Base-by-base conservation (phyloP, 108 stramenopile species). In the Nitzschia inconspicua region DNA sequence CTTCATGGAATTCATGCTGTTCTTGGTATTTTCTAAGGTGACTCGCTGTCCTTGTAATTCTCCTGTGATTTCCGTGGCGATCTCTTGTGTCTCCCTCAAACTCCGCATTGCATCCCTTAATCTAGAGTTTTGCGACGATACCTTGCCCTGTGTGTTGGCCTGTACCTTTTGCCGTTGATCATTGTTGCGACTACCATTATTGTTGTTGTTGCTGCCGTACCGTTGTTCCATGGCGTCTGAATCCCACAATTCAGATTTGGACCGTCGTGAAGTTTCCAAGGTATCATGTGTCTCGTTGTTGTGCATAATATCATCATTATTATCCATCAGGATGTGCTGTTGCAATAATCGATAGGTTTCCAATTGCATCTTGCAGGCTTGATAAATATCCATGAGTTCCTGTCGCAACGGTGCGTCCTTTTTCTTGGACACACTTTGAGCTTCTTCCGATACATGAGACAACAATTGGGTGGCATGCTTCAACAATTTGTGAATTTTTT, bases 321-420 rank as follows among this genome's bases (percentile, higher is more conserved):
- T n/a, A n/a, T n/a, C n/a, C n/a, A n/a, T n/a, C n/a, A n/a, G n/a
- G n/a, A n/a, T n/a, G n/a, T 66, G 55, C 19, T 27, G 19, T 49
- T 66, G 16, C 6, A 66, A 36, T 1, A 25, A 40, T 48, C 57
- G 29, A 47, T 57, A 66, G 22, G 54, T 57, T 41, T 55, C 44
- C 35, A 66, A 16, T 49, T 66, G 65, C 56, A 57, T 57, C 50
- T 66, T 40, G 37, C 47, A 66, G 4, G 65, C 65, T 40, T 66
- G 28, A 46, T 66, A 66, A 36, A 66, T 57, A 49, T 66, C 65
- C 14, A 57, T 36, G 5, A 66, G 55, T 30, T 66, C 65, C 30
- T 47, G 65, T 66, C 50, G 57, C 20, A 66, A 37, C 26, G 34
- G 25, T 16, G 65, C 9, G 34, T 54, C 20, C 25, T 54, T 35